Percentiles rank a stretch among this genome's conserved stretches.
Evolutionary conservation across 257 asterid species (phyloP).

Genomic region (Nicotiana knightiana): DNA sequence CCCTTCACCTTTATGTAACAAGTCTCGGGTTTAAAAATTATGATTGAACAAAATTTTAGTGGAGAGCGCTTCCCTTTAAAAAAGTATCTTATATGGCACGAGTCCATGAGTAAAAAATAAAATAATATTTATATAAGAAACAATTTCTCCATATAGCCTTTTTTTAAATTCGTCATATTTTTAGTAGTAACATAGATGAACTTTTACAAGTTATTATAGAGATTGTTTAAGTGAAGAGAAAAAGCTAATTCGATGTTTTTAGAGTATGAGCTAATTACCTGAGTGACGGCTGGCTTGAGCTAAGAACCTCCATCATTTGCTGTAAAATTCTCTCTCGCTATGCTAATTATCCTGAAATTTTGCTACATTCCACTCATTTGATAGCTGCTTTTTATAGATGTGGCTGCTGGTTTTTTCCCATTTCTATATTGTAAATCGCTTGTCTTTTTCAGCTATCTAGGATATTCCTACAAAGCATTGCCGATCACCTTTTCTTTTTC

Average conservation of each 20-base stretch:
- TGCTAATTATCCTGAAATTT: background rate
- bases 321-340: background rate
- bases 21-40: too few relatives aligned
- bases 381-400: background rate
- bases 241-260: too few relatives aligned
- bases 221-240: too few relatives aligned
- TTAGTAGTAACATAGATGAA: background rate
- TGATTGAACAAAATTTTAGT: too few relatives aligned
- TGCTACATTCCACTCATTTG: background rate
- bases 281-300: conserved; percentile 3
- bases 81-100: too few relatives aligned
- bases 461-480: background rate
- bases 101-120: too few relatives aligned
- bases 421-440: background rate
- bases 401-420: background rate
- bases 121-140: too few relatives aligned
- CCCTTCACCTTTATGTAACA: too few relatives aligned
- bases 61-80: too few relatives aligned
- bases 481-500: background rate
- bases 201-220: background rate
- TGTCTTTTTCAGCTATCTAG: background rate
- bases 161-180: background rate
- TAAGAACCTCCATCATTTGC: background rate
- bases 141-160: background rate
- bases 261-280: background rate